Evolutionary conservation across 495 filamentous ascomycete genomes (phyloP), one percentile per base, ranked within the genome.

Genomic region (Glutinoglossum americanum): DNA sequence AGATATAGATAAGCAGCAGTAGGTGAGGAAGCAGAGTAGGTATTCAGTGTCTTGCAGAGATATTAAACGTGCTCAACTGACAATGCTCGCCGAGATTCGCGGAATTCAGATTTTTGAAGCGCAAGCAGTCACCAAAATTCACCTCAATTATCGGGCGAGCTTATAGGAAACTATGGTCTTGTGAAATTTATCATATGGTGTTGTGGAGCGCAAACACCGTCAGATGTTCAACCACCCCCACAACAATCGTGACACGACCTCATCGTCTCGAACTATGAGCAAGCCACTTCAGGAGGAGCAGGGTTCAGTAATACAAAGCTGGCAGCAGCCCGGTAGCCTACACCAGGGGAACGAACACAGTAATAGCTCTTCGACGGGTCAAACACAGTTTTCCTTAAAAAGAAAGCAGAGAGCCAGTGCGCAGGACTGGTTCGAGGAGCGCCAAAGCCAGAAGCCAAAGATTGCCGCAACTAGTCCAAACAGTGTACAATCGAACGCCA

Each of bases 401-500:
- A 1, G 49, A 30, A 53, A 53, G 17, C 25, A 53, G 26, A 53
- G 49, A 30, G 49, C 49, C 23, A 53, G 25, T 53, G 49, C 49
- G 7, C 25, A 53, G 49, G 49, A 53, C 49, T 53, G 49, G 49
- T 53, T 53, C 28, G 49, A 53, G 28, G 49, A 53, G 19, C 49
- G 49, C 15, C 23, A 21, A 1, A 27, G 49, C 11, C 49, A 53
- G 26, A 53, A 53, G 19, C 28, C 13, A 32, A 53, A 53, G 28
- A 9, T 17, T 30, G 11, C 26, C 26, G 49, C 49, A 27, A n/a
- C 28, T 30, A 17, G 26, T 17, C 9, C 23, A 27, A 53, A 53
- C 25, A 10, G 23, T 17, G 11, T 27, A 27, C 49, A 27, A 53
- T 13, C 13, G 49, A 30, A 30, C 26, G 30, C 3, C 26, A 30